Percentiles rank a stretch among this genome's conserved stretches.
These are phyloP conservation scores for Barnettozyma vustinii DNA, from an alignment of 805 yeast species.

Conservation along the genomic window DNA sequence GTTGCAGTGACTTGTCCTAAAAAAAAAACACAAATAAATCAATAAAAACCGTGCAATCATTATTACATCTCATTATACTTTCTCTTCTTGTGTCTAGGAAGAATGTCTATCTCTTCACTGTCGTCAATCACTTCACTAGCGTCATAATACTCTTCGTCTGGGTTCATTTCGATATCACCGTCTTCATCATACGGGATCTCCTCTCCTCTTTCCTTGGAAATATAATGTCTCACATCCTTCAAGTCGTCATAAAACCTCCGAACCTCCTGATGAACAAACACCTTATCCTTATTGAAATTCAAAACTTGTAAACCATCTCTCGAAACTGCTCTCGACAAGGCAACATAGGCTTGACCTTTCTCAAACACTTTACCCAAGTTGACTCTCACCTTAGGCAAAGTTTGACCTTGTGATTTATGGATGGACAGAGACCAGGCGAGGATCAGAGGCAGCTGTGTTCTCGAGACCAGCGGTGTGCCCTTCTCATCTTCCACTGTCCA, in stretches of 20 bases:
- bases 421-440: constrained; percentile 97
- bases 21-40: not conserved
- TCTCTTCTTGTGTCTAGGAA: constrained; percentile 1
- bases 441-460: constrained; percentile 80
- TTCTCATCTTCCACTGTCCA: constrained; percentile 78
- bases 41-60: not conserved
- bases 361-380: constrained; percentile 77
- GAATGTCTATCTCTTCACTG: constrained; percentile 19
- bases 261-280: constrained; percentile 69
- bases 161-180: not conserved
- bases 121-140: constrained; percentile 37
- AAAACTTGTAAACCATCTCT: constrained; percentile 78
- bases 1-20: not conserved
- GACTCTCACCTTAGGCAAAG: constrained; percentile 69
- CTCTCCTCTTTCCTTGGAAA: not conserved
- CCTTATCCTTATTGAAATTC: constrained; percentile 60
- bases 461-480: constrained; percentile 59
- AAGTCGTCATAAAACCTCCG: constrained; percentile 58
- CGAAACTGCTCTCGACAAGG: constrained; percentile 82
- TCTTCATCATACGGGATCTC: not conserved
- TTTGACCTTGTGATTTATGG: constrained; percentile 94
- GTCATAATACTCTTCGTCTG: constrained; percentile 27
- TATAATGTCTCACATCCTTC: constrained; percentile 26
- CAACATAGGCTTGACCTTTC: constrained; percentile 94
- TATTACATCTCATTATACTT: not conserved